These are phyloP conservation scores for Ophiostoma sp. DNA, from an alignment of 2,329 filamentous ascomycete genomes.

Conservation along the genomic window DNA sequence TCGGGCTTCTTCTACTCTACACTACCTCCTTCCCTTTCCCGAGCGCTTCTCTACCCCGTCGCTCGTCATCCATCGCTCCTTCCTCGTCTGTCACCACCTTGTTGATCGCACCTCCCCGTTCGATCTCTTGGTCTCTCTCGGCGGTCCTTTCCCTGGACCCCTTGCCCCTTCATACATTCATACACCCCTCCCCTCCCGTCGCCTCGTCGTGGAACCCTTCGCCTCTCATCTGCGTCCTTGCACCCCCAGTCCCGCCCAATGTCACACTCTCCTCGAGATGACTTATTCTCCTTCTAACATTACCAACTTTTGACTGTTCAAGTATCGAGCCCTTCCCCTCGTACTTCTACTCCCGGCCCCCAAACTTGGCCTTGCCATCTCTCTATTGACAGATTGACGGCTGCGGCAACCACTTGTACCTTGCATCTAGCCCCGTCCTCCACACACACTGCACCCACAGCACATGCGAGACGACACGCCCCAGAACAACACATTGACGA, in stretches of 20 bases:
- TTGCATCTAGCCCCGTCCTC: conserved; percentile 12
- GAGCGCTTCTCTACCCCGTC: not conserved
- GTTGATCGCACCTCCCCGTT: conserved; percentile 10
- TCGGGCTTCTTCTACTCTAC: not conserved
- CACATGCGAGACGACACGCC: conserved; percentile 11
- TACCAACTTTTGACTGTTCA: not conserved
- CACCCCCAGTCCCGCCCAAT: not conserved
- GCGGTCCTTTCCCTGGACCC: not conserved
- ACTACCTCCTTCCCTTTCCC: conserved; percentile 10
- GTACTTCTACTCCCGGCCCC: conserved; percentile 2
- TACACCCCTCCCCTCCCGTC: not conserved
- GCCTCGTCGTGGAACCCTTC: too few relatives aligned
- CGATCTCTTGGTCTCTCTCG: not conserved
- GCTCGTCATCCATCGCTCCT: not conserved
- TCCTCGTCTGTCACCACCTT: conserved; percentile 1
- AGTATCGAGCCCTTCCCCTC: not conserved
- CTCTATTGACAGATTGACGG: conserved; percentile 13
- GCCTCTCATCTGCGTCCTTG: not conserved
- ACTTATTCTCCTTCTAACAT: not conserved
- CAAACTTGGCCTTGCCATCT: not conserved
- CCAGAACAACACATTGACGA: not conserved
- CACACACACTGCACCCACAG: conserved; percentile 12
- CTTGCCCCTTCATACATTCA: not conserved
- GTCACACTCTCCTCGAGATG: not conserved
- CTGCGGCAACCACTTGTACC: conserved; percentile 11